Percentiles rank a stretch among this genome's conserved stretches.
Conservation (phyloP, 768 basidiomycete species). For the Pulveroboletus sp. region DNA sequence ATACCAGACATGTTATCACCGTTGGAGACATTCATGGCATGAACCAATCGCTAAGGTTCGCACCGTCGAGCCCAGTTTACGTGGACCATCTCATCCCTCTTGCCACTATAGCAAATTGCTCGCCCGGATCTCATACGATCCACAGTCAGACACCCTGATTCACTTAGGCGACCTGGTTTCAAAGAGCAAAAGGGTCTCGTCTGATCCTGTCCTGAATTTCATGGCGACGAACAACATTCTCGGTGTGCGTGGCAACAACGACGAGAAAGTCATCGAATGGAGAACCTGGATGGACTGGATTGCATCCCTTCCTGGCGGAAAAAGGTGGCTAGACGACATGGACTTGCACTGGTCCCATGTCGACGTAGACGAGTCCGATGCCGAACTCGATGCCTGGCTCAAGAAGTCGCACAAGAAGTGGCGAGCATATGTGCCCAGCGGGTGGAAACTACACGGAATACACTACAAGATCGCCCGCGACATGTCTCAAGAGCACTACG, state of each 20-base stretch:
- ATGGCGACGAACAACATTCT: slow-evolving; percentile 59
- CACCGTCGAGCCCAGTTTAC: background rate
- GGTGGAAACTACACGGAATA: slow-evolving; percentile 69
- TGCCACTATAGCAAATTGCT: slow-evolving; percentile 51
- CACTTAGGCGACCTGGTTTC: slow-evolving; percentile 81
- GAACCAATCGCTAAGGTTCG: slow-evolving; percentile 62
- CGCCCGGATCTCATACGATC: slow-evolving; percentile 52
- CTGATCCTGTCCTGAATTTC: slow-evolving; percentile 58
- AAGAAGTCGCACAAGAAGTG: slow-evolving; percentile 36
- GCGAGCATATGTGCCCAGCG: slow-evolving; percentile 53
- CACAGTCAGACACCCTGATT: slow-evolving; percentile 61
- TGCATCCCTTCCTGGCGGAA: slow-evolving; percentile 34
- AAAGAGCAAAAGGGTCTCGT: slow-evolving; percentile 53
- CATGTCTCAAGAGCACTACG: slow-evolving; percentile 56
- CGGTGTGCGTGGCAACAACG: slow-evolving; percentile 93
- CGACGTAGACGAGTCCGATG: slow-evolving; percentile 23
- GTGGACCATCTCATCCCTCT: background rate
- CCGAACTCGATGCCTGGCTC: slow-evolving; percentile 36
- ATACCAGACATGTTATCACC: slow-evolving; percentile 57
- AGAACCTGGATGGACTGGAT: slow-evolving; percentile 84
- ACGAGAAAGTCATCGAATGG: slow-evolving; percentile 91
- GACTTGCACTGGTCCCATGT: slow-evolving; percentile 40
- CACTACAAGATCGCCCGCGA: slow-evolving; percentile 73
- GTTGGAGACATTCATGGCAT: slow-evolving; percentile 91
- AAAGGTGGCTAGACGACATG: slow-evolving; percentile 52